Percentiles rank a stretch among this genome's conserved stretches.
Evolutionary conservation across 306 rosid genomes (phyloP).

Genomic region (Lagenaria siceraria): DNA sequence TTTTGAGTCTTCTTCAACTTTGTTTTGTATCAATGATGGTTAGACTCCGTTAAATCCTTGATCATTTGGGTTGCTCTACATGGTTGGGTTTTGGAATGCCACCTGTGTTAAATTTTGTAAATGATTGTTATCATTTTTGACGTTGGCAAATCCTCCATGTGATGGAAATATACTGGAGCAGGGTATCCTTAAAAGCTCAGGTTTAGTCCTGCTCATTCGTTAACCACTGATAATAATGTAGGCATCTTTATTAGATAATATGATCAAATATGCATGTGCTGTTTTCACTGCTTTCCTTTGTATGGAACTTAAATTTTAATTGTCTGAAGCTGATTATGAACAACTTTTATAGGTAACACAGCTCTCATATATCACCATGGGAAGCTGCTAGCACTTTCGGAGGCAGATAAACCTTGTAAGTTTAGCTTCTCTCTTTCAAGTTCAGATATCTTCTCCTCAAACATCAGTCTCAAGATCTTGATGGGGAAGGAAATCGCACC

Average conservation of each 20-base stretch:
- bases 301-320: neutral
- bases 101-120: neutral
- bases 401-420: slow-evolving; percentile 95
- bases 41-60: neutral
- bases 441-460: neutral
- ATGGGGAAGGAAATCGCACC: neutral
- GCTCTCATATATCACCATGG: slow-evolving; percentile 89
- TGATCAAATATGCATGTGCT: neutral
- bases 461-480: neutral
- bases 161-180: neutral
- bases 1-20: neutral
- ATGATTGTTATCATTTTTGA: neutral
- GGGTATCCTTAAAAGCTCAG: neutral
- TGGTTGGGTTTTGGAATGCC: neutral
- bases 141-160: neutral
- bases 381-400: slow-evolving; percentile 83
- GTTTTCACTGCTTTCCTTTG: neutral
- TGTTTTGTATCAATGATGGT: neutral
- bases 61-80: neutral
- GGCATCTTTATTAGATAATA: neutral
- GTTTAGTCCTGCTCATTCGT: neutral
- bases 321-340: slow-evolving; percentile 14
- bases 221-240: neutral
- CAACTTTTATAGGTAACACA: slow-evolving; percentile 52
- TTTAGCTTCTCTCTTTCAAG: slow-evolving; percentile 7